phyloP scores from a whole-genome alignment of 2,329 filamentous ascomycete genomes.

The Cercospora sp. region DNA sequence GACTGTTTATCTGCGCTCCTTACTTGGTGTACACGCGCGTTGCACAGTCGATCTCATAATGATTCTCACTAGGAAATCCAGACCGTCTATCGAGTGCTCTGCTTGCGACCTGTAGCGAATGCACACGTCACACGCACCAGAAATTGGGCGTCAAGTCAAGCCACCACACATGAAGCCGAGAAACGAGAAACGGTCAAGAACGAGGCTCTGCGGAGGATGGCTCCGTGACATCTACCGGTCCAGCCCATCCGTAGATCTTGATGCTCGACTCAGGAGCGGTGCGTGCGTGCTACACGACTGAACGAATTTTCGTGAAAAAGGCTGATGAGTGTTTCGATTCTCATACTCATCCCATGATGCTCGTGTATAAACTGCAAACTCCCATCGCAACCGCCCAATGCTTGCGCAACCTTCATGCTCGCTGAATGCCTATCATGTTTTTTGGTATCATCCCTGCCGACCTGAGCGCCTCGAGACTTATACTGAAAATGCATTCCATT shows the following conservation, averaged over 20 bases:
- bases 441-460: not conserved
- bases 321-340: not conserved
- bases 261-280: not conserved
- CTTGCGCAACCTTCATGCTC: not conserved
- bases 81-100: not conserved
- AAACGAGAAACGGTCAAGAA: not conserved
- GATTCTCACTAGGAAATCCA: not conserved
- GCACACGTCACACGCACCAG: not conserved
- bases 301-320: not conserved
- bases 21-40: not conserved
- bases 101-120: not conserved
- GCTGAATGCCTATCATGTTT: not conserved
- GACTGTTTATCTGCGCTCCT: not conserved
- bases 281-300: not conserved
- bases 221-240: not conserved
- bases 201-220: not conserved
- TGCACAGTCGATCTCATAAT: not conserved
- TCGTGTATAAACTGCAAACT: not conserved
- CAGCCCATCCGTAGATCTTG: not conserved
- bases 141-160: not conserved
- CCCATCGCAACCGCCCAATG: not conserved
- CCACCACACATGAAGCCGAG: not conserved
- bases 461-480: not conserved
- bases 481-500: not conserved
- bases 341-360: not conserved